These are phyloP conservation scores for Leptographium lundbergii DNA, from an alignment of 2,329 filamentous ascomycete genomes.

Conservation along the genomic window DNA sequence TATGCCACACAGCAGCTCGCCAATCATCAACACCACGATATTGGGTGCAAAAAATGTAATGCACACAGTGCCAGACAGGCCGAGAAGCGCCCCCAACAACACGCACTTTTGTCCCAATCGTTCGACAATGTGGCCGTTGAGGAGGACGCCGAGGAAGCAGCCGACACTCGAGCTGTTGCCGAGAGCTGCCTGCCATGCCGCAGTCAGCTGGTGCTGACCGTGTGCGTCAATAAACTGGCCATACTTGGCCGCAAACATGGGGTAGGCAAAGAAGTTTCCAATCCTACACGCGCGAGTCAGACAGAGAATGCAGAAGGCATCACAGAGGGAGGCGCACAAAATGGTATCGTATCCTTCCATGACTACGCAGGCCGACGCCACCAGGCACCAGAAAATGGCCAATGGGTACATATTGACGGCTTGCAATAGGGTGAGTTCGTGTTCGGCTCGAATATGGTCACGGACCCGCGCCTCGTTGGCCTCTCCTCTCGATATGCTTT, in stretches of 20 bases:
- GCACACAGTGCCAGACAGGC: slow-evolving; percentile 30
- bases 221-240: slow-evolving; percentile 17
- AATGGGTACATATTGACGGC: slow-evolving; percentile 7
- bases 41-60: slow-evolving; percentile 31
- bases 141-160: slow-evolving; percentile 33
- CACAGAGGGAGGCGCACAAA: slow-evolving; percentile 2
- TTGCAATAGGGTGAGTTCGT: background rate
- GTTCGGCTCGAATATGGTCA: background rate
- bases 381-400: slow-evolving; percentile 11
- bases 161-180: slow-evolving; percentile 25
- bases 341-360: slow-evolving; percentile 16
- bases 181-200: slow-evolving; percentile 37
- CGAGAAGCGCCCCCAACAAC: slow-evolving; percentile 27
- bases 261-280: slow-evolving; percentile 14
- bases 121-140: slow-evolving; percentile 34
- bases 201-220: slow-evolving; percentile 26
- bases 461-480: background rate
- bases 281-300: slow-evolving; percentile 1
- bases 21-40: slow-evolving; percentile 24
- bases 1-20: slow-evolving; percentile 32
- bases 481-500: background rate
- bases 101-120: slow-evolving; percentile 29
- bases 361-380: slow-evolving; percentile 11
- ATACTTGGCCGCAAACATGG: slow-evolving; percentile 15
- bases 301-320: background rate